Conservation (phyloP, 371 early-diverging fungal species). For the Syncephalastrum sp. region DNA sequence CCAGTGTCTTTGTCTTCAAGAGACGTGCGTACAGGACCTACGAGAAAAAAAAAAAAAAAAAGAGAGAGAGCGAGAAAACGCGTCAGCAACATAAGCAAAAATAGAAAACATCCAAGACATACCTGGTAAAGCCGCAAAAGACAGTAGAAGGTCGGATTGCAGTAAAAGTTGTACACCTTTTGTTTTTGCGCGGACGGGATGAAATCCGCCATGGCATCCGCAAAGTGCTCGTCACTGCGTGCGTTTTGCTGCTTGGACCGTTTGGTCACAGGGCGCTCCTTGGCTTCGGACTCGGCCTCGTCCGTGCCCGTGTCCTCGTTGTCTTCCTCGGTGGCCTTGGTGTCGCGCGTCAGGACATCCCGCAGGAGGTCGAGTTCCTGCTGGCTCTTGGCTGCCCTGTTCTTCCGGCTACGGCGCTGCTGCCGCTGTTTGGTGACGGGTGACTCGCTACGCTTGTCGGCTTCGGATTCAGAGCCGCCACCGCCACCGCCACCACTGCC, state of each 20-base stretch:
- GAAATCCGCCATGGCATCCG: constrained; percentile 44
- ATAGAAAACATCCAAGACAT: constrained; percentile 7
- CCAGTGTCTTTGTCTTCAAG: constrained; percentile 69
- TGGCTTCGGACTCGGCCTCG: constrained; percentile 4
- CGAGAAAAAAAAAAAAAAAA: not conserved
- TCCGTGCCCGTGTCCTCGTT: constrained; percentile 37
- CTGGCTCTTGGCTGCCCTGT: constrained; percentile 32
- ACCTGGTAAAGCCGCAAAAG: constrained; percentile 89
- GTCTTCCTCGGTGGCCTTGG: not conserved
- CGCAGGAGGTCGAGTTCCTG: constrained; percentile 36
- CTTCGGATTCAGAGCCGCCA: constrained; percentile 28
- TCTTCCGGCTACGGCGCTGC: constrained; percentile 12
- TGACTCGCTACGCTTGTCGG: constrained; percentile 12
- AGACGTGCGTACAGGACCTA: constrained; percentile 83
- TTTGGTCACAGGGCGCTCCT: constrained; percentile 4
- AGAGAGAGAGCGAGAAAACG: too few relatives aligned
- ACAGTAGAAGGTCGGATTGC: constrained; percentile 79
- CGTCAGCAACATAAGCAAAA: not conserved
- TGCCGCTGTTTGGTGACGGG: constrained; percentile 7
- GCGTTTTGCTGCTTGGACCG: constrained; percentile 13
- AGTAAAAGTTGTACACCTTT: constrained; percentile 57
- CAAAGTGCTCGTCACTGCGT: constrained; percentile 21
- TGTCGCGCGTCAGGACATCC: constrained; percentile 33
- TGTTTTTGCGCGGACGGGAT: constrained; percentile 29
- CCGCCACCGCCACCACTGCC: too few relatives aligned